These are phyloP conservation scores for Kwoniella botswanensis DNA, from an alignment of 768 basidiomycete species.

Conservation along the genomic window DNA sequence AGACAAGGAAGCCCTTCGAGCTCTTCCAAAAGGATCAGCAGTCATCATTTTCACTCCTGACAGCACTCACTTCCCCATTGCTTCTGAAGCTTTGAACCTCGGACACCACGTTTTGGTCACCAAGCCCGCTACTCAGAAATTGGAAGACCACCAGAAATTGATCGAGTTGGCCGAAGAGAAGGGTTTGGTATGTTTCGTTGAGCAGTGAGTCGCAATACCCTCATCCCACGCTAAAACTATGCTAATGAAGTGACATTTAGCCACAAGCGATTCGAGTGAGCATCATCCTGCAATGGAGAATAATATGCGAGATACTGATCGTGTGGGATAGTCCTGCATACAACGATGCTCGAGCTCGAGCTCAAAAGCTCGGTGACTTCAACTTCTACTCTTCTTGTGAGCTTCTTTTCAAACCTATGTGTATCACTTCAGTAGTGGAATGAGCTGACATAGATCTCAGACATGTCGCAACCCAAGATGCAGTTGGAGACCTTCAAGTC, in stretches of 20 bases:
- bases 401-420: not conserved
- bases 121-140: conserved; percentile 86
- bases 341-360: conserved; percentile 81
- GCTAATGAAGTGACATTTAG: conserved; percentile 15
- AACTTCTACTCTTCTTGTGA: conserved; percentile 85
- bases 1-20: conserved; percentile 64
- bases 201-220: conserved; percentile 65
- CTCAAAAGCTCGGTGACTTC: conserved; percentile 76
- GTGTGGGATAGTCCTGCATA: conserved; percentile 68
- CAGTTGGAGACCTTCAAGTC: conserved; percentile 93
- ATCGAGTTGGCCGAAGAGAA: conserved; percentile 77
- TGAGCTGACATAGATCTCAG: conserved; percentile 14
- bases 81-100: conserved; percentile 81
- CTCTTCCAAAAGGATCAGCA: conserved; percentile 79
- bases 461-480: conserved; percentile 97
- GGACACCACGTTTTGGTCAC: conserved; percentile 89
- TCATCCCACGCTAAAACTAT: not conserved
- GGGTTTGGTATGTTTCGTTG: conserved; percentile 87
- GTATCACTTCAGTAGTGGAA: not conserved
- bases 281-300: not conserved
- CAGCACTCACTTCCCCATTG: conserved; percentile 85
- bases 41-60: conserved; percentile 93
- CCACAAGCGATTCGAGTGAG: conserved; percentile 63
- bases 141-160: conserved; percentile 79
- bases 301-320: not conserved